Evolutionary conservation across 768 basidiomycete species (phyloP), one percentile per base, ranked within the genome.

Genomic region (Strobilomyces confusus): DNA sequence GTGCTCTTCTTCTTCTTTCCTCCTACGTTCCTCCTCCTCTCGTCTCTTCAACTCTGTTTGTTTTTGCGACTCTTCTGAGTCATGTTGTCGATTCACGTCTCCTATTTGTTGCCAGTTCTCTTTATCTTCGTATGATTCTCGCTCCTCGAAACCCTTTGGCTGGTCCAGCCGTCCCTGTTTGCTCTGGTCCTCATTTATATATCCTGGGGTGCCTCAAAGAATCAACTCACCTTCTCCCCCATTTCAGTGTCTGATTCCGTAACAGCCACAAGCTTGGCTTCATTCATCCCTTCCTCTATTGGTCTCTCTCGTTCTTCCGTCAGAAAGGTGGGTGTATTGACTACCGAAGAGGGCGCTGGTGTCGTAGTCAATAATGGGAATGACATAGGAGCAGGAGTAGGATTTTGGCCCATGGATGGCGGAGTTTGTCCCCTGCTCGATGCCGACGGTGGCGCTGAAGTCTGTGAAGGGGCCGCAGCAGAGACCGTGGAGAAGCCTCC

Each of bases 291-390:
- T 29, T 55, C 81, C 75, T 54, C 79, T 63, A 72, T 77, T 32
- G 65, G 64, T 49, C 75, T 74, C 44, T 77, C 76, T 11, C 74
- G 73, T 43, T 30, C 65, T 36, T 64, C 69, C 44, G 72, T 69
- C 40, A 64, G 64, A 29, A 29, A 4, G 45, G 11, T 23, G 34
- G 32, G 22, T 25, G 22, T 17, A 17, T 19, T 37, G 25, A n/a
- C 30, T 40, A 55, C 48, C 29, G 51, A 59, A 5, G 66, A 52
- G 6, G 56, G 56, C 13, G 53, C 22, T 15, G 69, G 62, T 15
- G 67, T 62, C 19, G 63, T 61, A n/a, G 25, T 40, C 30, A 57
- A 40, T 51, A 54, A 54, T 51, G 53, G 61, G 40, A 29, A 19
- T 26, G 33, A 22, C 32, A 57, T 67, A 19, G 63, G 57, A 25